Conservation (phyloP, 306 rosid species). For the Clitoria ternatea region DNA sequence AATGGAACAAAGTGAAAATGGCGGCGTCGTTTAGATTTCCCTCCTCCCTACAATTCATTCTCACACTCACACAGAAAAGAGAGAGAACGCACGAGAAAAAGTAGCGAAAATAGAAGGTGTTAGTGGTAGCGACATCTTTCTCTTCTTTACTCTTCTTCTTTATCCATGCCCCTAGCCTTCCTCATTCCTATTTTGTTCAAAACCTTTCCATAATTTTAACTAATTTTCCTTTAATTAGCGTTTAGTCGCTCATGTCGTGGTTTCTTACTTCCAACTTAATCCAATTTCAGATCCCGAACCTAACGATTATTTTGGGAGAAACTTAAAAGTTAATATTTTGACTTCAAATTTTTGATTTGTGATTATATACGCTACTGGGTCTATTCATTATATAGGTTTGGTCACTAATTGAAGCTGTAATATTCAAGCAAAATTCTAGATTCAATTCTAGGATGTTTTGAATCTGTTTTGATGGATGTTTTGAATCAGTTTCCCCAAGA, state of each 20-base stretch:
- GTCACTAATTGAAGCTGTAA: not conserved
- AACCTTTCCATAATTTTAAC: not conserved
- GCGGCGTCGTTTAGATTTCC: conserved; percentile 27
- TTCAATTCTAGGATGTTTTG: conserved; percentile 9
- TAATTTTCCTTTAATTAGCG: not conserved
- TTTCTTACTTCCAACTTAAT: not conserved
- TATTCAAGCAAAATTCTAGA: not conserved
- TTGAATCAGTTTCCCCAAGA: conserved; percentile 52
- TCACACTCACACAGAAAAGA: not conserved
- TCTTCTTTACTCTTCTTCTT: not conserved
- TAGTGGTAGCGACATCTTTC: conserved; percentile 40
- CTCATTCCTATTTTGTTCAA: not conserved
- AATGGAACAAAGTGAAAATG: conserved; percentile 85
- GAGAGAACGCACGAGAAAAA: not conserved
- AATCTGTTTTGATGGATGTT: not conserved
- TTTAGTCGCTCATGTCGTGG: not conserved
- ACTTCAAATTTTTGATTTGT: not conserved
- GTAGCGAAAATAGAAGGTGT: conserved; percentile 41
- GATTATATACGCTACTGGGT: not conserved
- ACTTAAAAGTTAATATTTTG: not conserved
- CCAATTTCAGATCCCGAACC: not conserved
- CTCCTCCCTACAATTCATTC: conserved; percentile 22
- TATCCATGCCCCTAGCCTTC: not conserved
- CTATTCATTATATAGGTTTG: not conserved
- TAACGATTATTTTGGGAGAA: not conserved